These are phyloP conservation scores for Acacia crassicarpa DNA, from an alignment of 306 rosid genomes.

Conservation along the genomic window DNA sequence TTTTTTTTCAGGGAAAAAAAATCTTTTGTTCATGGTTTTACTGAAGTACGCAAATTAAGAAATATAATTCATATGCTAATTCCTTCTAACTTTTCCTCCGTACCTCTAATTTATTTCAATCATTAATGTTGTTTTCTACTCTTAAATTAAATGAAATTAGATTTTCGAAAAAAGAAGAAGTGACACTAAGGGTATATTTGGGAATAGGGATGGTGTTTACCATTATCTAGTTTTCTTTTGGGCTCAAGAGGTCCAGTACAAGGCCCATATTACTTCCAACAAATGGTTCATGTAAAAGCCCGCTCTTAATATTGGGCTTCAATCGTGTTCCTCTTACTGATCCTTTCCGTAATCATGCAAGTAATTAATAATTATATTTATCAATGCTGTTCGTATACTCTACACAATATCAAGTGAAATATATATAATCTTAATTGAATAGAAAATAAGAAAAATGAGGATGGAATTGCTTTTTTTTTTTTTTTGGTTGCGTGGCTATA, in stretches of 20 bases:
- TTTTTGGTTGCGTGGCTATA: neutral
- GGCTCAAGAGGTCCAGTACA: neutral
- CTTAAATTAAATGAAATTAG: neutral
- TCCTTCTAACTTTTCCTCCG: neutral
- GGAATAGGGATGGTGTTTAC: neutral
- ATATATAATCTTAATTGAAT: neutral
- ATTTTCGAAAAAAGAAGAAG: no score
- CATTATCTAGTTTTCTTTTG: neutral
- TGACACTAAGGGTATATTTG: neutral
- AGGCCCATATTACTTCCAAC: neutral
- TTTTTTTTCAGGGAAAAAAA: neutral
- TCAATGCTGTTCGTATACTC: neutral
- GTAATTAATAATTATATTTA: no score
- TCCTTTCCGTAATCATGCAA: neutral
- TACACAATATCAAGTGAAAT: neutral
- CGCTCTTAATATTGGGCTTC: neutral
- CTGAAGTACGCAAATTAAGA: neutral
- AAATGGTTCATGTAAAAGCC: neutral
- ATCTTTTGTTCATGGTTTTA: neutral
- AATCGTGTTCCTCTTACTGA: neutral
- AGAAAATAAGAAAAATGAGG: neutral
- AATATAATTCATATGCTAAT: neutral
- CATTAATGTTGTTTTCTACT: neutral
- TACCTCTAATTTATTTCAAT: neutral
- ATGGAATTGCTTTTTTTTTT: neutral